These are phyloP conservation scores for Colletotrichum costaricense DNA, from an alignment of 2,329 filamentous ascomycete genomes.

Conservation along the genomic window DNA sequence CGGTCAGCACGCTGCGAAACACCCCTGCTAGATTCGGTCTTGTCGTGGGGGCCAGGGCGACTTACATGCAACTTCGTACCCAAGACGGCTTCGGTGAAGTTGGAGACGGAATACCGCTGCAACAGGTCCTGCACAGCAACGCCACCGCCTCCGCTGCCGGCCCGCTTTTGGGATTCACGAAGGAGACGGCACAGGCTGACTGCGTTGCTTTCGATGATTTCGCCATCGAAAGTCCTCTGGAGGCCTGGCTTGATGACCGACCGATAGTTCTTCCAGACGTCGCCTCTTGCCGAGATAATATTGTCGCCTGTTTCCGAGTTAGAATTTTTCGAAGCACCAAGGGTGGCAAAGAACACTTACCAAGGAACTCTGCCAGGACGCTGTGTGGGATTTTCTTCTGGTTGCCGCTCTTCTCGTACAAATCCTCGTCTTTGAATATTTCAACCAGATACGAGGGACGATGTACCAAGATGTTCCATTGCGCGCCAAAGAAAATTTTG, in stretches of 20 bases:
- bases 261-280: slow-evolving; percentile 48
- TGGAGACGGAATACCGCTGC: slow-evolving; percentile 50
- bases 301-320: slow-evolving; percentile 46
- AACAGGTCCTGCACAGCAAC: slow-evolving; percentile 46
- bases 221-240: slow-evolving; percentile 41
- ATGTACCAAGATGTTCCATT: slow-evolving; percentile 60
- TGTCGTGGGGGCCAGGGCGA: slow-evolving; percentile 3
- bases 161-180: slow-evolving; percentile 41
- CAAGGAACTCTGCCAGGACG: slow-evolving; percentile 48
- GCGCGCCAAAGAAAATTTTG: slow-evolving; percentile 59
- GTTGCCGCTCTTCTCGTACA: slow-evolving; percentile 52
- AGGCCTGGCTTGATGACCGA: slow-evolving; percentile 50
- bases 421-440: slow-evolving; percentile 46
- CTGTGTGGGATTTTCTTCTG: slow-evolving; percentile 53
- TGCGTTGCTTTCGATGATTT: slow-evolving; percentile 40
- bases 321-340: neutral
- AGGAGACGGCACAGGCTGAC: slow-evolving; percentile 42
- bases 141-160: slow-evolving; percentile 37
- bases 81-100: slow-evolving; percentile 47
- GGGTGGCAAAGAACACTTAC: neutral
- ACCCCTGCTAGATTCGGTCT: neutral
- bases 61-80: slow-evolving; percentile 40
- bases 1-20: slow-evolving; percentile 9
- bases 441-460: slow-evolving; percentile 55
- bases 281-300: slow-evolving; percentile 51